Base-by-base conservation (phyloP, 768 basidiomycete species). In the Suillus tomentosus region DNA sequence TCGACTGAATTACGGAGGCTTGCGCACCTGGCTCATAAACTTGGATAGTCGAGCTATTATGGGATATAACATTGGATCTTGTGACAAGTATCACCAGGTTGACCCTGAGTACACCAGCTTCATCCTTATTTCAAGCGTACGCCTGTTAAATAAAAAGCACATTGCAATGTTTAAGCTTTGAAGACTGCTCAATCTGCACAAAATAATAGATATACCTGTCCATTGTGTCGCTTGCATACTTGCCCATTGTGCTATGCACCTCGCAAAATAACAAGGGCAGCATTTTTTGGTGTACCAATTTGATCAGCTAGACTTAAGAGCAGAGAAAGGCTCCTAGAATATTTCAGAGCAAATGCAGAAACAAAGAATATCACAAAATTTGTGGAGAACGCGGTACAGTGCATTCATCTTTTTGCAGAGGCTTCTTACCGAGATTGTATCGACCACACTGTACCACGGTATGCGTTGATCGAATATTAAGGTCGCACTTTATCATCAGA, bases 1-100 rank as follows among this genome's bases (percentile, higher is more conserved):
- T 57, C 67, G 63, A 68, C 68, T 67, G 24, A 57, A 17, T 39
- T 17, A 17, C 7, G 22, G 15, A 40, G 22, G n/a, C 22, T 27
- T 64, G 69, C 84, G 74, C 79, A 95, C 94, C 94, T 83, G 31
- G 15, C 51, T 17, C 15, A 4, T 3, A 31, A 34, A 53, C 27
- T 34, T 27, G 7, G 24, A 27, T 15, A 31, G 13, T 31, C 14
- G 27, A 31, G 10, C 47, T 47, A 22, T 47, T 22, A 47, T 47
- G 45, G 19, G 45, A n/a, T 45, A n/a, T 4, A 45, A n/a, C n/a
- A 19, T 13, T 22, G 10, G 10, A 47, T 19, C 7, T 15, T 43
- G 17, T 19, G 17, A 19, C 17, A 43, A 19, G 42, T 19, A 43
- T 19, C 8, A 43, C 17, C 17, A 43, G 17, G 19, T n/a, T 45